Conservation (phyloP, 2,329 filamentous ascomycete species). For the Xenoacremonium recifei region DNA sequence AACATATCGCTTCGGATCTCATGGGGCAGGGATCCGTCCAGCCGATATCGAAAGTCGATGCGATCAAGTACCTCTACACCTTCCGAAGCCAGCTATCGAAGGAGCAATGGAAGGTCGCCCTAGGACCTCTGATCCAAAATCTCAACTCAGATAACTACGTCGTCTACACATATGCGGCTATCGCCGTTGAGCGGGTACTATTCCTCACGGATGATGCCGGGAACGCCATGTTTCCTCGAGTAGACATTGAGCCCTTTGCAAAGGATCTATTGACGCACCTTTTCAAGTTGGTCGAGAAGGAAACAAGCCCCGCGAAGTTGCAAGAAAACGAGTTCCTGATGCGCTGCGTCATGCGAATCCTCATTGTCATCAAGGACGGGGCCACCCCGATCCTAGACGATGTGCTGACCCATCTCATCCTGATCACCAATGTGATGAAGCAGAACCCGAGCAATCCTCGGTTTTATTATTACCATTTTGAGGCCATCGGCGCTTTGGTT, state of each 20-base stretch:
- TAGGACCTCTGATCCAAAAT: slow-evolving; percentile 88
- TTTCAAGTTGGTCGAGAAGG: slow-evolving; percentile 86
- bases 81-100: slow-evolving; percentile 94
- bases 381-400: slow-evolving; percentile 71
- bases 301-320: slow-evolving; percentile 82
- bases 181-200: slow-evolving; percentile 90
- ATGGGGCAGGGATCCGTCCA: slow-evolving; percentile 67
- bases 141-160: slow-evolving; percentile 89
- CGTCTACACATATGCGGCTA: slow-evolving; percentile 95
- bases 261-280: slow-evolving; percentile 87
- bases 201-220: slow-evolving; percentile 76
- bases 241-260: slow-evolving; percentile 76
- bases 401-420: slow-evolving; percentile 80
- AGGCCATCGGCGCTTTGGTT: slow-evolving; percentile 87
- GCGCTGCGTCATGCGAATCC: slow-evolving; percentile 96
- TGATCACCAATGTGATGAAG: slow-evolving; percentile 88
- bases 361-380: slow-evolving; percentile 89
- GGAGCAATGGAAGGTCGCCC: slow-evolving; percentile 86
- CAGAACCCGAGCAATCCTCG: slow-evolving; percentile 94
- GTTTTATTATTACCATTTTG: slow-evolving; percentile 99
- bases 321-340: slow-evolving; percentile 99
- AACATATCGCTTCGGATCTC: slow-evolving; percentile 86
- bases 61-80: slow-evolving; percentile 95
- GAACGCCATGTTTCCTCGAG: slow-evolving; percentile 75
- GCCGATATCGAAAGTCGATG: slow-evolving; percentile 91